Conservation (phyloP, 1,284 basidiomycete species). For the Phenoliferia sp. region DNA sequence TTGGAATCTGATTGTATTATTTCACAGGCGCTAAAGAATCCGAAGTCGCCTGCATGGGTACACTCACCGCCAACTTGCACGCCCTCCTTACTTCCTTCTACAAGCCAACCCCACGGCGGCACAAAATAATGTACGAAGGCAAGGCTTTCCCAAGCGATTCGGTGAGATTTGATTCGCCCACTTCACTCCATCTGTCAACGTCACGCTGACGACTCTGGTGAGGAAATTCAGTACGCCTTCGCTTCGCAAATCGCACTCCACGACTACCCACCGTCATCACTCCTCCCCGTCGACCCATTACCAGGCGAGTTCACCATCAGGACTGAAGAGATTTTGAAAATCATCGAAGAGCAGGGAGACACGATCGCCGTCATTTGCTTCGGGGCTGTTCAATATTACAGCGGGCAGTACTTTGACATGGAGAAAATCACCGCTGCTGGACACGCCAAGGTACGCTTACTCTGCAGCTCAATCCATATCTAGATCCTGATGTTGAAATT, state of each 20-base stretch:
- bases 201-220: background rate
- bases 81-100: constrained; percentile 92
- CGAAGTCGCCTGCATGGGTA: constrained; percentile 92
- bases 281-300: constrained; percentile 75
- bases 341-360: constrained; percentile 66
- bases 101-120: constrained; percentile 72
- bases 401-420: constrained; percentile 93
- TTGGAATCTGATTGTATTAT: background rate
- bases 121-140: constrained; percentile 93
- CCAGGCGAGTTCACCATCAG: constrained; percentile 80
- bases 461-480: background rate
- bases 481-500: background rate
- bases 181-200: background rate
- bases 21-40: constrained; percentile 67
- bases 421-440: constrained; percentile 73
- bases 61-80: constrained; percentile 90
- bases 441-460: constrained; percentile 57
- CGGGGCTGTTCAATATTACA: constrained; percentile 92
- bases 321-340: constrained; percentile 79
- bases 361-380: constrained; percentile 84
- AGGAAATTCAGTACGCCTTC: constrained; percentile 97
- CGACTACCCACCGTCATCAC: constrained; percentile 68
- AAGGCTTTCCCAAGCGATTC: constrained; percentile 85
- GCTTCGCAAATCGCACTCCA: constrained; percentile 77
- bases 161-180: constrained; percentile 60